These are phyloP conservation scores for Metschnikowia hibisci DNA, from an alignment of 805 yeast species.

Conservation along the genomic window DNA sequence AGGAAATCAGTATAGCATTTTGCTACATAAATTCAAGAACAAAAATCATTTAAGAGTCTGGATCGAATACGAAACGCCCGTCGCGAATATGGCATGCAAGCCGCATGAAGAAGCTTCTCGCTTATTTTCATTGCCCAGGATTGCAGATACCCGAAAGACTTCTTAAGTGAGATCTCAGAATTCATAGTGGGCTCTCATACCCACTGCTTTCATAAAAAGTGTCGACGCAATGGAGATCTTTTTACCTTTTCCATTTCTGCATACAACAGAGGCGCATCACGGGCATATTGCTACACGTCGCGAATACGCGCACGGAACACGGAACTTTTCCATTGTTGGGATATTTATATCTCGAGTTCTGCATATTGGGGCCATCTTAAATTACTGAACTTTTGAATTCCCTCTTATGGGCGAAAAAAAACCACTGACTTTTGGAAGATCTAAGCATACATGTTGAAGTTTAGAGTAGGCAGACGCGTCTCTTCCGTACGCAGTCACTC, in stretches of 20 bases:
- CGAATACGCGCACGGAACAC: slow-evolving; percentile 2
- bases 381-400: too few species aligned
- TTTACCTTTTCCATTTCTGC: neutral
- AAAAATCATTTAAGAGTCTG: neutral
- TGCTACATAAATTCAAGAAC: neutral
- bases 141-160: too few species aligned
- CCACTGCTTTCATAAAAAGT: neutral
- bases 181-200: too few species aligned
- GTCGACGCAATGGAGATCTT: neutral
- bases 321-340: neutral
- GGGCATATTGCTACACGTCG: neutral
- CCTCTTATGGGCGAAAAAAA: too few species aligned
- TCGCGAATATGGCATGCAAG: slow-evolving; percentile 5
- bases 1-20: neutral
- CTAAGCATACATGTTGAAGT: too few species aligned
- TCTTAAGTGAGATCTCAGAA: too few species aligned
- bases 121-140: neutral
- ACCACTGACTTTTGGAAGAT: too few species aligned
- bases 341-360: too few species aligned
- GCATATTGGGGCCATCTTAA: too few species aligned
- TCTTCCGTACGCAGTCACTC: too few species aligned
- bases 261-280: neutral
- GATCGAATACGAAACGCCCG: neutral
- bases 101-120: neutral
- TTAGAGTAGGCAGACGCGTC: too few species aligned